phyloP scores from a whole-genome alignment of 768 basidiomycete species.

The Russula brevipes region DNA sequence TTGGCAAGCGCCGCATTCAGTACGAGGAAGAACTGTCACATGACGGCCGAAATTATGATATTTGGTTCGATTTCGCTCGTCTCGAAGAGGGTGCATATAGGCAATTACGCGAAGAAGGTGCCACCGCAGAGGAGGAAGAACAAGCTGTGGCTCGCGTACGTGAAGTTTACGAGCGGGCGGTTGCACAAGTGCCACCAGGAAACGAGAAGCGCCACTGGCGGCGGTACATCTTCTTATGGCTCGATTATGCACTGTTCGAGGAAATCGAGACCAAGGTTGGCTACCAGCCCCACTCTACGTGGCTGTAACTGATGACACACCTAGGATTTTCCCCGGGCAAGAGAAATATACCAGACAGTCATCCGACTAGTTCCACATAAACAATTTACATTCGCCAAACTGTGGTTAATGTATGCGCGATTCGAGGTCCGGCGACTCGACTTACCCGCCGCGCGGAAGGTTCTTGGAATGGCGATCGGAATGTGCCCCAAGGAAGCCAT shows the following conservation, averaged over 20 bases:
- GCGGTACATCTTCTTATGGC: conserved; percentile 87
- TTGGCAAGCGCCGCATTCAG: conserved; percentile 96
- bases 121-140: conserved; percentile 64
- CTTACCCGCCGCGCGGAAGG: conserved; percentile 77
- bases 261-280: conserved; percentile 89
- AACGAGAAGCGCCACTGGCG: conserved; percentile 90
- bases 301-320: background rate
- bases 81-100: conserved; percentile 85
- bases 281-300: background rate
- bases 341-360: conserved; percentile 91
- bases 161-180: conserved; percentile 93
- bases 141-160: conserved; percentile 62
- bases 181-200: conserved; percentile 92
- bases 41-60: conserved; percentile 92
- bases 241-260: conserved; percentile 95
- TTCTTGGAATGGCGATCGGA: conserved; percentile 86
- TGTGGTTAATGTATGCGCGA: conserved; percentile 89
- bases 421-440: conserved; percentile 88
- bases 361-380: conserved; percentile 90
- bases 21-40: conserved; percentile 95
- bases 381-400: conserved; percentile 94
- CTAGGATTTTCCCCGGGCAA: conserved; percentile 77
- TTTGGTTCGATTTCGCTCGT: conserved; percentile 95
- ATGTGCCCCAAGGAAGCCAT: conserved; percentile 94
- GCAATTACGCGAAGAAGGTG: conserved; percentile 70